These are phyloP conservation scores for Pythium scleroteichum DNA, from an alignment of 352 stramenopile species.

Conservation along the genomic window DNA sequence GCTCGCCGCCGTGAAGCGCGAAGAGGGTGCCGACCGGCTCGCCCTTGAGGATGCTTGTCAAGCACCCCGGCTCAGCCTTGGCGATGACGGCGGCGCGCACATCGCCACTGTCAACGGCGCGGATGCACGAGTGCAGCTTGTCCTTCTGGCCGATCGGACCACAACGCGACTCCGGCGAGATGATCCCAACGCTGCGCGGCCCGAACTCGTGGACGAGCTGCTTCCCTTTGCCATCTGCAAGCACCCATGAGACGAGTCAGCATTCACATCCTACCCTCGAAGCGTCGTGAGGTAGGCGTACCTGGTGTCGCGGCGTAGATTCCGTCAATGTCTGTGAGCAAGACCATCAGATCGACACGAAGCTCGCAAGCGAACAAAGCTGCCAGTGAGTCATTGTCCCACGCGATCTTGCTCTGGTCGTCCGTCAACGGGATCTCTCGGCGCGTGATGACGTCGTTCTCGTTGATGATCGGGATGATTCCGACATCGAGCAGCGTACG, in stretches of 20 bases:
- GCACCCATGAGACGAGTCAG: neutral
- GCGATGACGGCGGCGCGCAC: constrained; percentile 63
- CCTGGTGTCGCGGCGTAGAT: constrained; percentile 41
- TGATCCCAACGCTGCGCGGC: constrained; percentile 41
- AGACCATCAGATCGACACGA: constrained; percentile 70
- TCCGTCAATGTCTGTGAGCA: constrained; percentile 76
- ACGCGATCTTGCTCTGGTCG: constrained; percentile 59
- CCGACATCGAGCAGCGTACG: constrained; percentile 70
- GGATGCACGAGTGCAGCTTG: constrained; percentile 81
- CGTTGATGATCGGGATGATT: constrained; percentile 87
- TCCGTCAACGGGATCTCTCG: constrained; percentile 65
- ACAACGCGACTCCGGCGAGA: constrained; percentile 56
- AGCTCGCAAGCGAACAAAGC: constrained; percentile 77
- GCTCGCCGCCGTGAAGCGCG: constrained; percentile 37
- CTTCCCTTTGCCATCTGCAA: constrained; percentile 32
- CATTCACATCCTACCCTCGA: too few species aligned
- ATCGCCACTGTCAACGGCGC: constrained; percentile 67
- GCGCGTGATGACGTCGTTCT: constrained; percentile 83
- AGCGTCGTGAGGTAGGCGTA: constrained; percentile 1
- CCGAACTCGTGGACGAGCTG: constrained; percentile 55
- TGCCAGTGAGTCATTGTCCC: constrained; percentile 86
- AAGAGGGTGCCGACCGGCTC: constrained; percentile 75
- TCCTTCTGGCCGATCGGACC: constrained; percentile 71
- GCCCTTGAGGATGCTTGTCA: constrained; percentile 69
- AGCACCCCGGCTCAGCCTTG: constrained; percentile 59